Conservation (phyloP, 352 stramenopile species). For the Phytophthora sp. region DNA sequence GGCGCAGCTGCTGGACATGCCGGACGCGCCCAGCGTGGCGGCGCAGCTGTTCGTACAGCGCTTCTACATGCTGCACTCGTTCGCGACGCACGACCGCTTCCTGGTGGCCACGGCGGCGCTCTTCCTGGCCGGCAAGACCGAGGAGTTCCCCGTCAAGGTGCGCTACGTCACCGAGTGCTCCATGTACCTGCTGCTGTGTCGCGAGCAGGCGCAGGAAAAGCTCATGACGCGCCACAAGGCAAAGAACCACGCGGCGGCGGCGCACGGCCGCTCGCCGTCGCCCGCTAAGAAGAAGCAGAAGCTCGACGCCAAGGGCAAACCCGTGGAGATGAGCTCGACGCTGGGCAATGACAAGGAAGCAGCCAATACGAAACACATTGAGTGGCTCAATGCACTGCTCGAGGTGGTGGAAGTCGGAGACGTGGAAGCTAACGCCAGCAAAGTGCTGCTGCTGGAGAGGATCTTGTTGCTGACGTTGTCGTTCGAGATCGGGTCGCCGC, state of each 20-base stretch:
- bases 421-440: constrained; percentile 62
- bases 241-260: constrained; percentile 16
- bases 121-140: constrained; percentile 78
- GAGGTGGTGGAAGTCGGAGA: constrained; percentile 70
- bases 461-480: constrained; percentile 77
- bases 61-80: constrained; percentile 85
- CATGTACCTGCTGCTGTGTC: constrained; percentile 67
- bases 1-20: constrained; percentile 63
- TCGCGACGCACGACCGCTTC: constrained; percentile 81
- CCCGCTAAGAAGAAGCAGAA: constrained; percentile 36
- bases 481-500: constrained; percentile 72
- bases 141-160: constrained; percentile 84
- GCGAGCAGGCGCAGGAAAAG: constrained; percentile 42
- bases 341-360: constrained; percentile 60
- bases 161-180: constrained; percentile 78
- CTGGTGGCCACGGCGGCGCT: constrained; percentile 73
- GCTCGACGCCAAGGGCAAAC: constrained; percentile 37
- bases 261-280: constrained; percentile 13
- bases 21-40: constrained; percentile 52
- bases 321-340: constrained; percentile 57
- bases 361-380: constrained; percentile 66
- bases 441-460: constrained; percentile 74
- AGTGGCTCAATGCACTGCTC: constrained; percentile 66
- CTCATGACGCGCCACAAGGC: constrained; percentile 25
- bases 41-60: constrained; percentile 77